These are phyloP conservation scores for Stropharia rugosoannulata DNA, from an alignment of 768 basidiomycete genomes.

Conservation along the genomic window DNA sequence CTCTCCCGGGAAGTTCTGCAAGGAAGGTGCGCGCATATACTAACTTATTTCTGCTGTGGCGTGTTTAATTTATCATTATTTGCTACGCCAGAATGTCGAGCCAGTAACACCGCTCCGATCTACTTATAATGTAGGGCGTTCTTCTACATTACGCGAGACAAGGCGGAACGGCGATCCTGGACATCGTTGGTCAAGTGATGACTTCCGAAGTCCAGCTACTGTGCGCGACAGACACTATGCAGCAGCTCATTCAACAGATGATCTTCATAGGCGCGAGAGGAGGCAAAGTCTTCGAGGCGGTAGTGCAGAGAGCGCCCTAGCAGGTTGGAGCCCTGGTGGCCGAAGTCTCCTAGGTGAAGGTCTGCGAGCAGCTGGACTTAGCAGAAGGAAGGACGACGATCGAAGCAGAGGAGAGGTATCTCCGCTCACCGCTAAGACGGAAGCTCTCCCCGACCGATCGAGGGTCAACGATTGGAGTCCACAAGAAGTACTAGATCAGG, in stretches of 20 bases:
- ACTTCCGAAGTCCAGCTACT: constrained; percentile 21
- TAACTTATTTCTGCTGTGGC: not conserved
- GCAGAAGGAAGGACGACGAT: constrained; percentile 28
- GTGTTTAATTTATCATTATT: not conserved
- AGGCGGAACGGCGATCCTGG: constrained; percentile 14
- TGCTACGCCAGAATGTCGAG: constrained; percentile 26
- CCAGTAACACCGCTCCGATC: constrained; percentile 38
- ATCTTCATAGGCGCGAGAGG: constrained; percentile 33
- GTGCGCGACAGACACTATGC: constrained; percentile 20
- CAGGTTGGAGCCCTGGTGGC: constrained; percentile 35
- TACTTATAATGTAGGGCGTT: constrained; percentile 17
- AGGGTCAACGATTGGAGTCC: constrained; percentile 30
- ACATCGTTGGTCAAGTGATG: constrained; percentile 26
- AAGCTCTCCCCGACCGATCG: constrained; percentile 27
- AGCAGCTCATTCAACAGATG: constrained; percentile 4
- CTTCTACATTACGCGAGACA: constrained; percentile 27
- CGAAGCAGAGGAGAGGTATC: constrained; percentile 3
- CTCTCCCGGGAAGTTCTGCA: constrained; percentile 4
- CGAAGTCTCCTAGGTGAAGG: constrained; percentile 67
- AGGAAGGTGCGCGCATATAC: constrained; percentile 20
- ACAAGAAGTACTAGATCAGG: constrained; percentile 31
- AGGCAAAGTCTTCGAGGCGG: constrained; percentile 61
- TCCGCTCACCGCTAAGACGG: constrained; percentile 11
- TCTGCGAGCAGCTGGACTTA: constrained; percentile 69
- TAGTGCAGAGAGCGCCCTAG: constrained; percentile 67